phyloP scores from a whole-genome alignment of 2,329 filamentous ascomycete species.

The Fusarium floridanum region DNA sequence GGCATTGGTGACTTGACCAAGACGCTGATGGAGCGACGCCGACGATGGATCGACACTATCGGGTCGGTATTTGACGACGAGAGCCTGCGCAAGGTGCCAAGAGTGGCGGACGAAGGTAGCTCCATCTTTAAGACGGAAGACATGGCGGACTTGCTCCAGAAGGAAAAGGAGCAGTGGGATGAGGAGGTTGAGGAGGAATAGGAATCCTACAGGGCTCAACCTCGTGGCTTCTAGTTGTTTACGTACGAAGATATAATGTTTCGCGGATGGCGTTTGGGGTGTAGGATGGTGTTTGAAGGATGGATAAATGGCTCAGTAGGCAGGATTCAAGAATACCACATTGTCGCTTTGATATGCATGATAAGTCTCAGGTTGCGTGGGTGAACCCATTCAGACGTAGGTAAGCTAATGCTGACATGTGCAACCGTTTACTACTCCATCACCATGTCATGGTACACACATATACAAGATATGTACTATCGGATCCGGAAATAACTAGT shows the following conservation, averaged over 20 bases:
- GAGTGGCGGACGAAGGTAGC: conserved; percentile 71
- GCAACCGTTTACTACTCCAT: background rate
- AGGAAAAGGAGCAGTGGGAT: conserved; percentile 85
- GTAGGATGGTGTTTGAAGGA: conserved; percentile 24
- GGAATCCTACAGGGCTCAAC: conserved; percentile 28
- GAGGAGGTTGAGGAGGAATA: conserved; percentile 80
- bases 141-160: conserved; percentile 81
- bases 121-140: conserved; percentile 79
- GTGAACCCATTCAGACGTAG: background rate
- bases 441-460: background rate
- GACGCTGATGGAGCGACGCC: conserved; percentile 90
- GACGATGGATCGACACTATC: conserved; percentile 91
- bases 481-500: background rate
- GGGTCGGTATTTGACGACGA: conserved; percentile 91
- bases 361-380: background rate
- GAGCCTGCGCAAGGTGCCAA: conserved; percentile 78
- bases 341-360: background rate
- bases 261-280: conserved; percentile 34
- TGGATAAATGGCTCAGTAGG: conserved; percentile 6
- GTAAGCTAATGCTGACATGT: background rate
- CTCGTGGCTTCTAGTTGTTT: conserved; percentile 7
- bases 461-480: background rate
- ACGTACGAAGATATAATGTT: conserved; percentile 1
- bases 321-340: conserved; percentile 25
- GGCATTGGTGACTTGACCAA: conserved; percentile 92